A percentile compares a stretch with the other conserved stretches of the same genome.
phyloP scores from a whole-genome alignment of 345 rosid genomes.

The Geranium rotundifolium region DNA sequence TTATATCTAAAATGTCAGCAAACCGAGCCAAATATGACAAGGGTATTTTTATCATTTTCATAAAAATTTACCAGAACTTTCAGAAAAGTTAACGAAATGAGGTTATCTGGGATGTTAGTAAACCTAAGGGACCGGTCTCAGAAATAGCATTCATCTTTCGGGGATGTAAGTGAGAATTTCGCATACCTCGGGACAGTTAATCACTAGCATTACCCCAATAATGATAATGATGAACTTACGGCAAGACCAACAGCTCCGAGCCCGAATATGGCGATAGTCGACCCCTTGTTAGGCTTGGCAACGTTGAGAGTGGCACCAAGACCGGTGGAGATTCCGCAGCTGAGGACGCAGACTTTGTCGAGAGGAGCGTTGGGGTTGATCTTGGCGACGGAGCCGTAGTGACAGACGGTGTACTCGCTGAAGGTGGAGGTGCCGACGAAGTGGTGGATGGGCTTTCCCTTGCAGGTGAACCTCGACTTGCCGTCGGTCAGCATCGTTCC shows the following conservation, averaged over 20 bases:
- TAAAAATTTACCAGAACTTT: too few species aligned
- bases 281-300: constrained; percentile 26
- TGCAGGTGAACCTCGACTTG: constrained; percentile 23
- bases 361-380: constrained; percentile 26
- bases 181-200: too few species aligned
- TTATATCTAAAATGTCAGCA: too few species aligned
- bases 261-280: constrained; percentile 28
- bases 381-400: constrained; percentile 27
- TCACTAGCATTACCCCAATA: too few species aligned
- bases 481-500: constrained; percentile 33
- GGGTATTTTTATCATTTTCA: too few species aligned
- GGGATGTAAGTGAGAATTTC: too few species aligned
- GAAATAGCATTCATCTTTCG: too few species aligned
- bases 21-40: too few species aligned
- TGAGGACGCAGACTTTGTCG: constrained; percentile 33
- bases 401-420: constrained; percentile 24
- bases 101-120: too few species aligned
- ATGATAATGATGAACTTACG: too few species aligned
- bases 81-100: too few species aligned
- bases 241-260: constrained; percentile 39
- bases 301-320: constrained; percentile 34
- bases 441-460: constrained; percentile 21
- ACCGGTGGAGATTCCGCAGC: constrained; percentile 34
- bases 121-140: too few species aligned
- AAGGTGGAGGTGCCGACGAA: constrained; percentile 30